Evolutionary conservation across 2,329 filamentous ascomycete genomes (phyloP), one percentile per base, ranked within the genome.

Genomic region (Talaromyces verruculosus): DNA sequence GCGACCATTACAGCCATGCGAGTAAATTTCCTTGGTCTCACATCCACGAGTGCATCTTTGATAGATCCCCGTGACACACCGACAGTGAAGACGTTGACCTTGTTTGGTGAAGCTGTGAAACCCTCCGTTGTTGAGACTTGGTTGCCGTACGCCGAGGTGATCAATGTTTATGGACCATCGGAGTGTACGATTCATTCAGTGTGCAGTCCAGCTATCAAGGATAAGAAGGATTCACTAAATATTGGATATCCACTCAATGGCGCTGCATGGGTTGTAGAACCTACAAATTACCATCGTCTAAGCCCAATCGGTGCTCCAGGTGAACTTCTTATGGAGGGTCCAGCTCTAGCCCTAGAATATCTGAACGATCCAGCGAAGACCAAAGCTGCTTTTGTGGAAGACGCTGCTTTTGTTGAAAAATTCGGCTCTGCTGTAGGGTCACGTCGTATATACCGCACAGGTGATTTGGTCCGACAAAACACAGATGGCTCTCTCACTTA

Each of bases 91-190:
- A 77, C 77, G 0, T 72, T 84, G 4, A 74, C 78, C 0, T 74
- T 77, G 15, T 81, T 80, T 45, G 83, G 83, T 45, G 82, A 84
- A 76, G 87, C 90, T 1, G 84, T 97, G 78, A 93, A 91, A 0
- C 85, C 87, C 39, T 85, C 87, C 35, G 91, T 96, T 0, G 87
- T 90, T 47, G 81, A 84, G 0, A 84, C 83, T 57, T 97, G 93
- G 93, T 84, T 83, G 17, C 73, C 74, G 22, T 71, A 68, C 11
- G 74, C 78, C 0, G 77, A 75, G 10, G 69, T 84, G 30, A 72
- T 78, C 64, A 79, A 78, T 60, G 74, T 69, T 15, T 80, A 80
- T 61, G 78, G 78, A 2, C 77, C 78, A 2, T 76, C 76, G 2
- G 78, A 80, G 57, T 45, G 39, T 33, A 61, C 59, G 5, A 61